These are phyloP conservation scores for Millerago galiae DNA, from an alignment of 805 yeast species.

Conservation along the genomic window DNA sequence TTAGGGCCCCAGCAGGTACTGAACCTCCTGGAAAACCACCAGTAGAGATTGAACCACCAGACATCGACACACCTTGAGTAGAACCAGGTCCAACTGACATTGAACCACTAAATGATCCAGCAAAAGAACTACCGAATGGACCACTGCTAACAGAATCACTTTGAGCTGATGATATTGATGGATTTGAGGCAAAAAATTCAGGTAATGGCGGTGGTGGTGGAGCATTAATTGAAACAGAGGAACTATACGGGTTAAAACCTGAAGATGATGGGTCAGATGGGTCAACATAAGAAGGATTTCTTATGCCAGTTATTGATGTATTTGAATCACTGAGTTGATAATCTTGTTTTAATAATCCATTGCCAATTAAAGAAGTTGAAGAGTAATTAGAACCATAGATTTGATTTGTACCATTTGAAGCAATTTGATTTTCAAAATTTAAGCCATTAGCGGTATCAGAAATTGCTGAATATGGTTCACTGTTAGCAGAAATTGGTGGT, in stretches of 20 bases:
- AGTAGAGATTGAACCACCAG: too few species aligned
- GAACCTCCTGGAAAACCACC: too few species aligned
- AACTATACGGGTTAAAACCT: not conserved
- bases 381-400: not conserved
- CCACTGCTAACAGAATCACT: too few species aligned
- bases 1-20: too few species aligned
- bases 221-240: not conserved
- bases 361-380: not conserved
- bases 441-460: not conserved
- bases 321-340: not conserved
- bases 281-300: too few species aligned
- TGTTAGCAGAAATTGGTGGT: not conserved
- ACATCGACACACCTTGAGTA: too few species aligned
- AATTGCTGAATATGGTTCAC: not conserved
- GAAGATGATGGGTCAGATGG: not conserved
- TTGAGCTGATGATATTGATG: too few species aligned
- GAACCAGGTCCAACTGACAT: too few species aligned
- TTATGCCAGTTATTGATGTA: too few species aligned
- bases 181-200: not conserved
- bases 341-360: constrained; percentile 1
- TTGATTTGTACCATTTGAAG: not conserved
- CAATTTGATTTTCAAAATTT: not conserved
- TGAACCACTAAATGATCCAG: too few species aligned
- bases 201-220: constrained; percentile 1
- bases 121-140: too few species aligned